Percentiles rank a stretch among this genome's conserved stretches.
Evolutionary conservation across 2,329 filamentous ascomycete genomes (phyloP).

Genomic region (Fusarium ramigenum): DNA sequence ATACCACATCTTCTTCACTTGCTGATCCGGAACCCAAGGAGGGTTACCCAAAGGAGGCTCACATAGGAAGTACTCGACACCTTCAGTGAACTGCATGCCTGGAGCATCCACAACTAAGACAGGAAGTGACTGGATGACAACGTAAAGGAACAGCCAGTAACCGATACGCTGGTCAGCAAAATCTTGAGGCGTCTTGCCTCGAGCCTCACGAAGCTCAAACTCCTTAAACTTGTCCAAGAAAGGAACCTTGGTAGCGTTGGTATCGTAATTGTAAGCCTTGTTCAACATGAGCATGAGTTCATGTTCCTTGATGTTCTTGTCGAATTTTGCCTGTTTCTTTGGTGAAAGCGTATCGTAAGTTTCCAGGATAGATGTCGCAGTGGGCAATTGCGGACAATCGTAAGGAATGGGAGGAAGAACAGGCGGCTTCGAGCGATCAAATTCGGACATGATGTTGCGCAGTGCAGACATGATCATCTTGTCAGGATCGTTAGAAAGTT

Average conservation of each 20-base stretch:
- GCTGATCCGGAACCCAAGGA: constrained; percentile 75
- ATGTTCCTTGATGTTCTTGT: constrained; percentile 78
- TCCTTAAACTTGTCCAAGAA: constrained; percentile 76
- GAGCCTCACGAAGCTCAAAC: constrained; percentile 75
- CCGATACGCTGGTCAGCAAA: constrained; percentile 77
- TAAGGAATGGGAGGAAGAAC: constrained; percentile 92
- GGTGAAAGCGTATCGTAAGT: constrained; percentile 71
- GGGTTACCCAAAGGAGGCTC: constrained; percentile 76
- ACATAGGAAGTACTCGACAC: constrained; percentile 85
- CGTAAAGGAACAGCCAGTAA: constrained; percentile 85
- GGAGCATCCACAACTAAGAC: constrained; percentile 82
- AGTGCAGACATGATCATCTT: constrained; percentile 75
- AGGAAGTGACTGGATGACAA: constrained; percentile 78
- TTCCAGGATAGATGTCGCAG: constrained; percentile 70
- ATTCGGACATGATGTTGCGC: constrained; percentile 84
- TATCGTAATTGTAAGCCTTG: constrained; percentile 82
- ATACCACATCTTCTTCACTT: constrained; percentile 77
- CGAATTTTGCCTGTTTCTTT: constrained; percentile 79
- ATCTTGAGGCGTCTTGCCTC: constrained; percentile 71
- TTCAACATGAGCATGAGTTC: constrained; percentile 82
- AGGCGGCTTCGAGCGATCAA: constrained; percentile 87
- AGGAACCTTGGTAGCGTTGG: constrained; percentile 63
- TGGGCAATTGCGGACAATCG: constrained; percentile 82
- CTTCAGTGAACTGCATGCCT: constrained; percentile 72
- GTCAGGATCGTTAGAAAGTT: constrained; percentile 63